A percentile compares a stretch with the other conserved stretches of the same genome.
phyloP scores from a whole-genome alignment of 441 rosid genomes.

The Rhodomyrtus psidioides region DNA sequence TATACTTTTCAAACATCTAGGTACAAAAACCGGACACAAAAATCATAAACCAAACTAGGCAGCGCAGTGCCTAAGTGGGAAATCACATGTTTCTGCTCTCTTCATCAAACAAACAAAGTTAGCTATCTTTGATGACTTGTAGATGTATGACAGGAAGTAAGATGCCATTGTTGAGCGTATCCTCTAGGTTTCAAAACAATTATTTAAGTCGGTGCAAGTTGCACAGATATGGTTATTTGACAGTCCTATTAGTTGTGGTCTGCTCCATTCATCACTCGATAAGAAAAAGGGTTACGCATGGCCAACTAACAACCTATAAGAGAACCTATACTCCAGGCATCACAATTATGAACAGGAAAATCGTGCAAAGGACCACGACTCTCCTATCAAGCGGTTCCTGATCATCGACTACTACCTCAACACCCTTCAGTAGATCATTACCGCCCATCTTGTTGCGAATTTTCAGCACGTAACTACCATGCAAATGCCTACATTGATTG shows the following conservation, averaged over 20 bases:
- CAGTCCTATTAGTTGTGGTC: neutral
- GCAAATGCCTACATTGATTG: neutral
- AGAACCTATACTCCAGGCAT: neutral
- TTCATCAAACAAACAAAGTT: too few relatives aligned
- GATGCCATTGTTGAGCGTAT: neutral
- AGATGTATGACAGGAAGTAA: neutral
- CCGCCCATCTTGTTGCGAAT: accelerated
- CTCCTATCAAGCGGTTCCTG: neutral
- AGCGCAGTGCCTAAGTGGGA: too few relatives aligned
- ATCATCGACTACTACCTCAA: neutral
- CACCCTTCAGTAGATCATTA: neutral
- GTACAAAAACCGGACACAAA: too few relatives aligned
- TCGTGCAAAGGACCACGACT: neutral
- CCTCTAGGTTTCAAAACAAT: neutral
- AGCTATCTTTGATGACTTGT: too few relatives aligned
- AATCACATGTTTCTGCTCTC: too few relatives aligned
- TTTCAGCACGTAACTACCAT: neutral
- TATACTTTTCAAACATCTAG: too few relatives aligned
- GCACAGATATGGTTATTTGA: neutral
- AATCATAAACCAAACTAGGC: too few relatives aligned
- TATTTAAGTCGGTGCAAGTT: neutral
- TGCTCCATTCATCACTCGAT: neutral
- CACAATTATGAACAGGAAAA: neutral
- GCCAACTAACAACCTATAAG: neutral
- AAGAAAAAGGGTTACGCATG: neutral